Evolutionary conservation across 371 early-diverging fungal genomes (phyloP), one percentile per base, ranked within the genome.

Genomic region (Lichtheimia ramosa): DNA sequence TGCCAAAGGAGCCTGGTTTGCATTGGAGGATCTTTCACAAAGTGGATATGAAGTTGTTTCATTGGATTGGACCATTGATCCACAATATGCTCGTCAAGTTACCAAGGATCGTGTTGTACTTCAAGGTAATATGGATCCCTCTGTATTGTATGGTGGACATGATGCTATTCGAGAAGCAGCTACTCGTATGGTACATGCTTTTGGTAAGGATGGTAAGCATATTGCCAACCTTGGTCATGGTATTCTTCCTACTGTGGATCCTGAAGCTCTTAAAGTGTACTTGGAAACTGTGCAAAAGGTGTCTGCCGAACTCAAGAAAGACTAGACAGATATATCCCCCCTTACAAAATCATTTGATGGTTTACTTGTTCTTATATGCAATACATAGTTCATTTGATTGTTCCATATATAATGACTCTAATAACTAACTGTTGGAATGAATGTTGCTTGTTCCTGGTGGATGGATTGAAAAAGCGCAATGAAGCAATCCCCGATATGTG

Each of bases 201-300:
- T 98, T 73, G 91, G 92, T 16, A 77, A 74, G 51, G 80, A 78
- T 52, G 66, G 76, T 12, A 74, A 81, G 34, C 94, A 96, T 61
- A 95, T 97, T 71, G 96, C 90, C 49, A 98, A 98, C 65, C 74
- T 98, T 56, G 99, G 99, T 21, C 99, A 98, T 71, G 99, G 99
- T 34, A 95, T 96, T 73, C 74, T 89, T 61, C 93, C 92, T 10
- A 78, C 79, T 15, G 90, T 90, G 55, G 85, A 86, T 58, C 90
- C 90, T 6, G 91, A 91, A 66, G 85, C 82, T 23, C 75, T 92
- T 57, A 81, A 75, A 34, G 78, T 85, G 18, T 92, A 89, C 61
- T 64, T 92, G 58, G 88, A 91, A 68, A 79, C 87, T 8, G 85
- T 90, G 8, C 85, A 85, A 54, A 61, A 75, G 23, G 78, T 82